phyloP scores from a whole-genome alignment of 2,329 filamentous ascomycete species.

The Fusarium mundagurra region DNA sequence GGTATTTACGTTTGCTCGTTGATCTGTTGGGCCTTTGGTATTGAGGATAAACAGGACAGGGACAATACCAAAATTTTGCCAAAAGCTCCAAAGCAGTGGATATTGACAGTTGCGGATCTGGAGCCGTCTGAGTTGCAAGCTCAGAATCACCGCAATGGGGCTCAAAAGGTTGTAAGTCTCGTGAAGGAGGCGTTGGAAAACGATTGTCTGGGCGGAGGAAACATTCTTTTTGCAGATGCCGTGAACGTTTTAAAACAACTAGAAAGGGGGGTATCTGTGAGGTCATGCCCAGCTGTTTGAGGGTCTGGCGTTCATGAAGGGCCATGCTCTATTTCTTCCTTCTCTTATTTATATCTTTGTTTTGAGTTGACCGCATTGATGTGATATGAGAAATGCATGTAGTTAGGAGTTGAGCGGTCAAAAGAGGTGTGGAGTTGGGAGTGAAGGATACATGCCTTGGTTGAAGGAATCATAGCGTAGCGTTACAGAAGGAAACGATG shows the following conservation, averaged over 20 bases:
- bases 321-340: not conserved
- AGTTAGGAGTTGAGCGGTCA: constrained; percentile 15
- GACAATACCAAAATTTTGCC: constrained; percentile 35
- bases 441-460: not conserved
- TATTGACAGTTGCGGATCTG: constrained; percentile 53
- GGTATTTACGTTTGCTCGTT: constrained; percentile 65
- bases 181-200: constrained; percentile 58
- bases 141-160: constrained; percentile 54
- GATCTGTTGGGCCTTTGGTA: constrained; percentile 67
- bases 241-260: constrained; percentile 62
- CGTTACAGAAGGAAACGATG: not conserved
- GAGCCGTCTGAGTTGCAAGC: constrained; percentile 52
- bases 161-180: constrained; percentile 58
- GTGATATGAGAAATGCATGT: constrained; percentile 10
- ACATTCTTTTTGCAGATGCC: constrained; percentile 63
- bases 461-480: not conserved
- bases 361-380: not conserved
- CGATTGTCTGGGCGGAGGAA: constrained; percentile 60
- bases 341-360: not conserved
- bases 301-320: not conserved
- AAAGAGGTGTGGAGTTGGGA: constrained; percentile 2
- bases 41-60: constrained; percentile 42
- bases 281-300: constrained; percentile 16
- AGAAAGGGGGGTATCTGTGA: constrained; percentile 55
- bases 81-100: constrained; percentile 49